Conservation (phyloP, 2,329 filamentous ascomycete species). For the Lachnellula hyalina region DNA sequence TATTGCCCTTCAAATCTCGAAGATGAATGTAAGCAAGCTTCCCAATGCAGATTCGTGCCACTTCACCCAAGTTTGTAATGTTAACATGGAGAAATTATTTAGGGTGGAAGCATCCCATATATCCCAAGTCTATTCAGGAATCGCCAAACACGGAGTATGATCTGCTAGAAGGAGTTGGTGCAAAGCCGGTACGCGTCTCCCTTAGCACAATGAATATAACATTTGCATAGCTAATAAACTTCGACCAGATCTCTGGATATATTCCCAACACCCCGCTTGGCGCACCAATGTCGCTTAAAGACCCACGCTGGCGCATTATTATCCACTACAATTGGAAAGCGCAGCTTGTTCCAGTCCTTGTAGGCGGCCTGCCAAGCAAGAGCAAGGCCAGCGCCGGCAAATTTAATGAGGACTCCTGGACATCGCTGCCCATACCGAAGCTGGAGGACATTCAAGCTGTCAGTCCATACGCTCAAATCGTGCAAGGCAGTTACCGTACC, state of each 20-base stretch:
- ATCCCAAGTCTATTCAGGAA: neutral
- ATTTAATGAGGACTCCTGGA: neutral
- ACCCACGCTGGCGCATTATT: conserved; percentile 35
- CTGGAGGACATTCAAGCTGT: conserved; percentile 13
- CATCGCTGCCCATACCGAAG: neutral
- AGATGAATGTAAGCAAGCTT: conserved; percentile 16
- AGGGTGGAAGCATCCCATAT: conserved; percentile 9
- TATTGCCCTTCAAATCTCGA: conserved; percentile 41
- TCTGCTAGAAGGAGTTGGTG: conserved; percentile 26
- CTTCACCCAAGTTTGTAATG: neutral
- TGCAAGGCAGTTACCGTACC: conserved; percentile 26
- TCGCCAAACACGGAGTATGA: conserved; percentile 20
- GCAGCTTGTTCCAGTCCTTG: conserved; percentile 33
- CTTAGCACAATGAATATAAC: neutral
- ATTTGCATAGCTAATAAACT: neutral
- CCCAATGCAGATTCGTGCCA: neutral
- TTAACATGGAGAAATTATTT: conserved; percentile 15
- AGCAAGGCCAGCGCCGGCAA: neutral
- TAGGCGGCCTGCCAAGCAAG: conserved; percentile 23
- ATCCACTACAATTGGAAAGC: conserved; percentile 41
- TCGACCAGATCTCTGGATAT: neutral
- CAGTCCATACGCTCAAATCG: conserved; percentile 32
- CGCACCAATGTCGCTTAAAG: conserved; percentile 19
- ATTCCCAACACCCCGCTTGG: neutral
- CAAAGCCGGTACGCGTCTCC: conserved; percentile 15